Conservation (phyloP, 2,329 filamentous ascomycete genomes). For the Plenodomus tracheiphilus region DNA sequence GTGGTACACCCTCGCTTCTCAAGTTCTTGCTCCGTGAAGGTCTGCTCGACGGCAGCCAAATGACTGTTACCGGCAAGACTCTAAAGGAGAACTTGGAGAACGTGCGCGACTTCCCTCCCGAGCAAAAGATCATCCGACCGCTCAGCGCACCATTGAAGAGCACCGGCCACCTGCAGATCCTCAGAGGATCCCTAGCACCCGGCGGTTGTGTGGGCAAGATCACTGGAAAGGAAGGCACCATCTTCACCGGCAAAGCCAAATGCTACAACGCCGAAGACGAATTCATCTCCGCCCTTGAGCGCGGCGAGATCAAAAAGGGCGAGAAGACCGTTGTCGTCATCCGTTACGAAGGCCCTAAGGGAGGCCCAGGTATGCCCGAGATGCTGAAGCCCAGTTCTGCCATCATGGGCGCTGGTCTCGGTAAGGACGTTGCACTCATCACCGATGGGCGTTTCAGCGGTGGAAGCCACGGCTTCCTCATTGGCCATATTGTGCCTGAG, state of each 20-base stretch:
- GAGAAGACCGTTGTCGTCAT: conserved; percentile 79
- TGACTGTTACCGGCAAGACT: conserved; percentile 57
- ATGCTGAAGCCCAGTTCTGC: conserved; percentile 74
- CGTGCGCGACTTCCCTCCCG: conserved; percentile 64
- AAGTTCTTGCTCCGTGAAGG: conserved; percentile 57
- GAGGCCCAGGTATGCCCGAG: conserved; percentile 74
- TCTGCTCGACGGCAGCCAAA: conserved; percentile 51
- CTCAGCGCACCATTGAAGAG: conserved; percentile 70
- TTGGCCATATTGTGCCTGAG: conserved; percentile 86
- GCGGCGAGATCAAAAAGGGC: conserved; percentile 70
- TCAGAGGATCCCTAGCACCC: conserved; percentile 69
- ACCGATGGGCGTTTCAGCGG: conserved; percentile 79
- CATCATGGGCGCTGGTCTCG: conserved; percentile 74
- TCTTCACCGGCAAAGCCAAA: conserved; percentile 70
- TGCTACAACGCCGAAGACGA: conserved; percentile 72
- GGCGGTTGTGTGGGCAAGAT: conserved; percentile 75
- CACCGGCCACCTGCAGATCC: conserved; percentile 74
- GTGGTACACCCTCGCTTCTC: conserved; percentile 54
- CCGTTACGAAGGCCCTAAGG: conserved; percentile 74
- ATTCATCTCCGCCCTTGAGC: conserved; percentile 69
- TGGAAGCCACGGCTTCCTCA: conserved; percentile 83
- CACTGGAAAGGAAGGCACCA: conserved; percentile 72
- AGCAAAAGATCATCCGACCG: conserved; percentile 72
- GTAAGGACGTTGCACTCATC: conserved; percentile 73
- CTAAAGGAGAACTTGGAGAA: conserved; percentile 56